A percentile compares a stretch with the other conserved stretches of the same genome.
Evolutionary conservation across 805 yeast species (phyloP).

Genomic region (Priceomyces fermenticarens): DNA sequence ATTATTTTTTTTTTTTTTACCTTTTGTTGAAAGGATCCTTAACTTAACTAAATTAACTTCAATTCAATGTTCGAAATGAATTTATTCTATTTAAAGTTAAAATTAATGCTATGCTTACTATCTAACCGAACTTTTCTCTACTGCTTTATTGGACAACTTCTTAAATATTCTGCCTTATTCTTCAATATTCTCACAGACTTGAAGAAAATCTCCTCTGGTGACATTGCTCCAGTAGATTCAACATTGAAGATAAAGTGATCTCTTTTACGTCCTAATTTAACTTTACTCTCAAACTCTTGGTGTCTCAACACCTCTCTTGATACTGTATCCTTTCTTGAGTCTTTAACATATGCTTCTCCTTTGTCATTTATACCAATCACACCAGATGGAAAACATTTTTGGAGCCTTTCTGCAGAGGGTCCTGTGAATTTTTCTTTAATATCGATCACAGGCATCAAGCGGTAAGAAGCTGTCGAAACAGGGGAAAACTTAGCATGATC

Average conservation of each 20-base stretch:
- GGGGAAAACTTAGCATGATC: slow-evolving; percentile 99
- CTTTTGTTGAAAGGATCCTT: too few species aligned
- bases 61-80: too few species aligned
- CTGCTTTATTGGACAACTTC: slow-evolving; percentile 73
- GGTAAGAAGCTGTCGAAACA: slow-evolving; percentile 92
- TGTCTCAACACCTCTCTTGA: slow-evolving; percentile 95
- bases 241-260: slow-evolving; percentile 93
- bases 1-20: too few species aligned
- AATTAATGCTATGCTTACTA: not conserved
- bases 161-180: slow-evolving; percentile 78
- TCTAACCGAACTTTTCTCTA: slow-evolving; percentile 14
- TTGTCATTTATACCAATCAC: slow-evolving; percentile 72
- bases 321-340: slow-evolving; percentile 93
- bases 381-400: slow-evolving; percentile 89
- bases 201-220: slow-evolving; percentile 93
- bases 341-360: slow-evolving; percentile 76
- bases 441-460: slow-evolving; percentile 84
- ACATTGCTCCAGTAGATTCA: slow-evolving; percentile 95
- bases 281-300: slow-evolving; percentile 84
- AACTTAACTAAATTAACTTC: too few species aligned
- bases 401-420: slow-evolving; percentile 71
- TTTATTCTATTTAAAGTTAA: too few species aligned
- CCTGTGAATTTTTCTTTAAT: slow-evolving; percentile 75
- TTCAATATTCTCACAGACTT: slow-evolving; percentile 83
- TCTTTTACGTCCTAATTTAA: slow-evolving; percentile 85